Evolutionary conservation across 2,329 filamentous ascomycete species (phyloP).

Genomic region (Alternaria consortialis): DNA sequence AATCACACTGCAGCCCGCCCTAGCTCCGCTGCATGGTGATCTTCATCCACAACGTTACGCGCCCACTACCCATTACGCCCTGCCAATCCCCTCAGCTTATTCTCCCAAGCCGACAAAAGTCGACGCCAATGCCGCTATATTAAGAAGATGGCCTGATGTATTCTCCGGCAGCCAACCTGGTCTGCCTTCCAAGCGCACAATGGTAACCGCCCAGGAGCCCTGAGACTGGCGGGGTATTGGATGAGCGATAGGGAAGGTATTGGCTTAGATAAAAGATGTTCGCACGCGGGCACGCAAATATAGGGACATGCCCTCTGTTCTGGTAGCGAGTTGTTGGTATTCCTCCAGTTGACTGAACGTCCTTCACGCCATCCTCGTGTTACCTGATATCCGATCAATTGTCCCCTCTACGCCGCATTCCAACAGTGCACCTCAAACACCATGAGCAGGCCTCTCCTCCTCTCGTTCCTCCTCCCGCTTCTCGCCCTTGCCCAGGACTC

Average conservation of each 20-base stretch:
- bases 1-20: conserved; percentile 32
- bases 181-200: conserved; percentile 35
- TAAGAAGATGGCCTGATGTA: conserved; percentile 35
- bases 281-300: conserved; percentile 40
- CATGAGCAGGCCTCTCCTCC: conserved; percentile 39
- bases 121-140: conserved; percentile 42
- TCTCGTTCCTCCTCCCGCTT: conserved; percentile 39
- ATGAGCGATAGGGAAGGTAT: conserved; percentile 27
- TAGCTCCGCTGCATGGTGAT: conserved; percentile 43
- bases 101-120: conserved; percentile 36
- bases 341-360: conserved; percentile 41
- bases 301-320: conserved; percentile 41
- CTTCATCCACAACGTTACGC: conserved; percentile 45
- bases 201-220: conserved; percentile 41
- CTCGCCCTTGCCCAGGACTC: conserved; percentile 41
- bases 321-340: conserved; percentile 37
- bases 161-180: conserved; percentile 33
- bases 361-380: conserved; percentile 43
- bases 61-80: conserved; percentile 33
- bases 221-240: conserved; percentile 38
- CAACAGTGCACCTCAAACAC: conserved; percentile 23
- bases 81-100: conserved; percentile 43
- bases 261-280: conserved; percentile 33
- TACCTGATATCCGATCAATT: conserved; percentile 32
- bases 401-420: conserved; percentile 25